Conservation (phyloP, 1,284 basidiomycete species). For the Hymenochaete sp. region DNA sequence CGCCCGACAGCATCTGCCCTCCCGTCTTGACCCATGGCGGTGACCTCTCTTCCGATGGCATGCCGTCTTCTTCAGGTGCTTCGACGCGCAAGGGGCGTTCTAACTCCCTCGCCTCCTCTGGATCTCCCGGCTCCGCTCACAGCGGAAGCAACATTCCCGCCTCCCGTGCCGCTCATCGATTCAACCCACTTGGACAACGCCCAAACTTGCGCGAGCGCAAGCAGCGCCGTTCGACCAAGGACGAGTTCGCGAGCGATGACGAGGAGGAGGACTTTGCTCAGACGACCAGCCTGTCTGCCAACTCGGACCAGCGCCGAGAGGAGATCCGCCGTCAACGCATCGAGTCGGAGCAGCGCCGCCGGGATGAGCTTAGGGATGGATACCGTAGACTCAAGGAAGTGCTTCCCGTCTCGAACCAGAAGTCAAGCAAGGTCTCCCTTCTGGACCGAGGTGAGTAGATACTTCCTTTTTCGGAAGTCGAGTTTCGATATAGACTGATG, state of each 20-base stretch:
- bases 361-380: slow-evolving; percentile 80
- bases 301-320: slow-evolving; percentile 51
- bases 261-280: slow-evolving; percentile 55
- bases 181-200: slow-evolving; percentile 57
- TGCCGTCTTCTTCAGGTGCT: slow-evolving; percentile 33
- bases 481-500: slow-evolving; percentile 1
- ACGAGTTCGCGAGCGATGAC: slow-evolving; percentile 54
- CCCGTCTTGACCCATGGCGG: slow-evolving; percentile 61
- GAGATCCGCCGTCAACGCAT: slow-evolving; percentile 80
- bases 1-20: slow-evolving; percentile 60
- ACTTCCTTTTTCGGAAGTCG: slow-evolving; percentile 6
- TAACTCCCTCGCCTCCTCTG: slow-evolving; percentile 56
- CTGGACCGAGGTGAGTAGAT: slow-evolving; percentile 67
- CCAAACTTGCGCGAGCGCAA: slow-evolving; percentile 33
- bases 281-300: slow-evolving; percentile 27
- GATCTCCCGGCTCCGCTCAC: slow-evolving; percentile 45
- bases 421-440: slow-evolving; percentile 79
- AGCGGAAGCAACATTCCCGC: slow-evolving; percentile 43
- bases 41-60: slow-evolving; percentile 61
- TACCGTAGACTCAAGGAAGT: slow-evolving; percentile 80
- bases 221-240: slow-evolving; percentile 47
- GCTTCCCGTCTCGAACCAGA: slow-evolving; percentile 78
- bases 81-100: slow-evolving; percentile 33
- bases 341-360: slow-evolving; percentile 77
- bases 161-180: slow-evolving; percentile 62